Percentiles rank a stretch among this genome's conserved stretches.
These are phyloP conservation scores for Lactarius quietus DNA, from an alignment of 768 basidiomycete genomes.

Conservation along the genomic window DNA sequence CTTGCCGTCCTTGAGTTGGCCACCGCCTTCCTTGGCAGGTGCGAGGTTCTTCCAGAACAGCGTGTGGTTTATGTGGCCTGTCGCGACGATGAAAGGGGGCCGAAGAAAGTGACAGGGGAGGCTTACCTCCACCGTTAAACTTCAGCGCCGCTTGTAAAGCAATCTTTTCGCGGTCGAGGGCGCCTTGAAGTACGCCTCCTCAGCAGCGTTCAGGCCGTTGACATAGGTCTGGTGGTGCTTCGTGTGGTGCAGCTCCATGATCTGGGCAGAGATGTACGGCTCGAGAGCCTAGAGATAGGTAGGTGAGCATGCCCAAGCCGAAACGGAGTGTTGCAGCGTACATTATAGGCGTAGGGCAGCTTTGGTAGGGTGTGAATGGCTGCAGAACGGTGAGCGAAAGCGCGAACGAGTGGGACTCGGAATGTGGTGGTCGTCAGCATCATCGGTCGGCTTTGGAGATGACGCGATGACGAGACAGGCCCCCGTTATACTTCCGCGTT, in stretches of 20 bases:
- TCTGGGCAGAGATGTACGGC: conserved; percentile 85
- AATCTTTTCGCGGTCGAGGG: conserved; percentile 72
- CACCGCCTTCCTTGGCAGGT: conserved; percentile 60
- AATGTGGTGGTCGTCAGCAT: conserved; percentile 28
- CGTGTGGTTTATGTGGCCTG: conserved; percentile 92
- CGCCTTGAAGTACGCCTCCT: conserved; percentile 70
- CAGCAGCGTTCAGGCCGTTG: conserved; percentile 89
- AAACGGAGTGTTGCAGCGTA: conserved; percentile 31
- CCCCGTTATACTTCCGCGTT: too few species aligned
- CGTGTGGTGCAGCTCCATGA: conserved; percentile 91
- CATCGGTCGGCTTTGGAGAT: neutral
- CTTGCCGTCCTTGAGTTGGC: conserved; percentile 58
- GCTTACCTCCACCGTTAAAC: conserved; percentile 90
- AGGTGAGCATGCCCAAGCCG: conserved; percentile 22
- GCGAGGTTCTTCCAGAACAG: conserved; percentile 98
- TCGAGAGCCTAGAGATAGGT: conserved; percentile 64
- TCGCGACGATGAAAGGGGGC: neutral
- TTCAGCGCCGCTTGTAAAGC: conserved; percentile 87
- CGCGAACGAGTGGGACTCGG: conserved; percentile 44
- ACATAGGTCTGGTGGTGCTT: conserved; percentile 95
- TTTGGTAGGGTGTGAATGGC: conserved; percentile 70
- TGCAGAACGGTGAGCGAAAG: conserved; percentile 42
- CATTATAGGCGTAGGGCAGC: conserved; percentile 79
- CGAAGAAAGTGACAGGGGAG: conserved; percentile 17
- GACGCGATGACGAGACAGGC: too few species aligned